phyloP scores from a whole-genome alignment of 2,329 filamentous ascomycete species.

The Colletotrichum chrysophilum region DNA sequence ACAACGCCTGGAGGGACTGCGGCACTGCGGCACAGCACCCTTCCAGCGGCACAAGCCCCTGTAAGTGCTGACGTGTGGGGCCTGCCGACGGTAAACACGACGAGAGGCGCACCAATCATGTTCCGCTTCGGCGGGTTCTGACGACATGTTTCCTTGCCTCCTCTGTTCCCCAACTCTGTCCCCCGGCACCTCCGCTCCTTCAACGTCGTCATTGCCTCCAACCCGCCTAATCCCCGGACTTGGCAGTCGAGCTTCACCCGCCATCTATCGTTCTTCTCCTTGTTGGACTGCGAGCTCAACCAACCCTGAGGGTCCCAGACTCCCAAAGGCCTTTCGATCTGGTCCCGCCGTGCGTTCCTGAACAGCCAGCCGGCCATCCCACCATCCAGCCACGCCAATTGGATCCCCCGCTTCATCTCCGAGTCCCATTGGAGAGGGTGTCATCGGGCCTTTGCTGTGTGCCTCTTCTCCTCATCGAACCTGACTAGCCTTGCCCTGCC shows the following conservation, averaged over 20 bases:
- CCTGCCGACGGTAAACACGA: background rate
- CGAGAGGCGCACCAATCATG: constrained; percentile 17
- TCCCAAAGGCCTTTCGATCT: constrained; percentile 1
- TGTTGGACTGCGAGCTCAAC: background rate
- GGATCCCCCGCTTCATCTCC: background rate
- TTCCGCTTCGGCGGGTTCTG: background rate
- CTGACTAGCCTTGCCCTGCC: background rate
- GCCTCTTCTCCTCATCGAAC: background rate
- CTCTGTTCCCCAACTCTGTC: background rate
- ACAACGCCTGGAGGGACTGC: background rate
- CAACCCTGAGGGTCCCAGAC: background rate
- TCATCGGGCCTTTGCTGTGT: background rate
- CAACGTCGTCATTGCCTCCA: constrained; percentile 11
- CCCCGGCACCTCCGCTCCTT: constrained; percentile 3
- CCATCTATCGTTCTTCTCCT: background rate
- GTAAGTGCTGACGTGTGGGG: background rate
- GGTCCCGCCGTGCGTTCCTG: constrained; percentile 2
- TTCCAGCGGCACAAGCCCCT: background rate
- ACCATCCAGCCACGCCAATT: background rate
- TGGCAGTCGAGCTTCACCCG: background rate
- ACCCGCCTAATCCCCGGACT: constrained; percentile 10
- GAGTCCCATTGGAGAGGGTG: constrained; percentile 10
- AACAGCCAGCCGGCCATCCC: background rate
- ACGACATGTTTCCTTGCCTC: constrained; percentile 2
- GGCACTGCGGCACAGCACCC: background rate